Base-by-base conservation (phyloP, 2,329 filamentous ascomycete species). In the Talaromyces sp. region DNA sequence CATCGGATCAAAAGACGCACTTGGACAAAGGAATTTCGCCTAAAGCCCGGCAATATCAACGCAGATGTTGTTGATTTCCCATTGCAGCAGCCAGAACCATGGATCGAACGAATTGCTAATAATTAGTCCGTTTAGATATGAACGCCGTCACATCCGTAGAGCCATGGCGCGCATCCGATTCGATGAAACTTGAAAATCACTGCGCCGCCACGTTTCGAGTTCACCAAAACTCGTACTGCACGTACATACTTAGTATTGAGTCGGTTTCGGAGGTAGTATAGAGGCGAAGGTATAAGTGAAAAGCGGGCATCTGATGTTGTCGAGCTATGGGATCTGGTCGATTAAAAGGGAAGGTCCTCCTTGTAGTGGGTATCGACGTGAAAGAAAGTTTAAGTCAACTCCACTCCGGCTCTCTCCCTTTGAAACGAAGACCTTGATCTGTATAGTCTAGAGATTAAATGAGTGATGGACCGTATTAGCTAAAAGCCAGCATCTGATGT, bases 151-250 rank as follows among this genome's bases (percentile, higher is more conserved):
- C 19, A 47, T 13, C 45, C 5, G 17, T 37, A 11, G 92, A 11
- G 92, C 90, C 2, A 98, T 95, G 95, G 45, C 19, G 88, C 91
- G 93, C 73, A 89, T 96, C 70, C 85, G 93, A 45, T 85, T 98
- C 25, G 93, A 97, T 78, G 85, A 93, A 8, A 77, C 97, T 66
- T 87, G 87, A 67, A 80, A 39, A 94, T 95, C 0, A 90, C 91
- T 70, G 84, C 93, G 11, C 87, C 97, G 69, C 82, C 98, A 64
- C 90, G 89, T 71, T 79, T 98, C 65, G 83, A 90, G 68, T 89
- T 96, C 73, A 81, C 83, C 31, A 84, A 15, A 17, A 52, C 11
- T 33, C 49, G 27, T 52, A n/a, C 13, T 19, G 33, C 49, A 25
- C 19, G 45, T 11, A 35, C 27, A 27, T 52, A 33, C 15, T 33